Evolutionary conservation across 768 basidiomycete species (phyloP), one percentile per base, ranked within the genome.

Genomic region (Leccinellum albellum): DNA sequence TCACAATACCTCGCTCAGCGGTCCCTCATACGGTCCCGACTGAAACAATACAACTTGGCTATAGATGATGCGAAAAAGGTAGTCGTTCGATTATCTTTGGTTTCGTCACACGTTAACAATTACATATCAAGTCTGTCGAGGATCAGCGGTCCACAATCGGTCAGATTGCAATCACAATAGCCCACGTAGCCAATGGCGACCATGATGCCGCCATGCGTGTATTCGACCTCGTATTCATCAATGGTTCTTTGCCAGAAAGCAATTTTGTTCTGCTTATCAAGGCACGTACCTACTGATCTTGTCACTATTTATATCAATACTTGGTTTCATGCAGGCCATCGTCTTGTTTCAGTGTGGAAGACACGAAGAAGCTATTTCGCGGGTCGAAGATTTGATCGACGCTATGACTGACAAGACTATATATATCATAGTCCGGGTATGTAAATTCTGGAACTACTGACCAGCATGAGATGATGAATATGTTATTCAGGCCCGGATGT

Each of bases 231-330:
- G 50, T 50, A 3, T 64, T 64, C 45, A 32, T 5, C 2, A 21
- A 56, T 1, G 20, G 31, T n/a, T 28, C 21, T 6, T 1, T 45
- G 6, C 9, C 8, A 3, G 63, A 64, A 14, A 58, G 21, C 10
- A 40, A 28, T 3, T 37, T 61, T 45, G 56, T 65, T 5, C 33
- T 64, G 17, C 32, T 58, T 3, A 53, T 64, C 24, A 65, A 61
- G 60, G 63, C 46, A 21, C 13, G 20, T 1, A 1, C 9, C 42
- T 1, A 17, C 23, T 5, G 5, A 24, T 6, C 0, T 24, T 0
- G 0, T 1, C 9, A 4, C 37, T 42, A 4, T 20, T 33, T 21
- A 15, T 23, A 14, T 13, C 0, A 2, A 51, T 24, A 0, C 3
- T 23, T 33, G 1, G 10, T 32, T 24, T 20, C 28, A 28, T 2